Percentiles rank a stretch among this genome's conserved stretches.
phyloP scores from a whole-genome alignment of 768 basidiomycete species.

The Leccinum subtestaceum region DNA sequence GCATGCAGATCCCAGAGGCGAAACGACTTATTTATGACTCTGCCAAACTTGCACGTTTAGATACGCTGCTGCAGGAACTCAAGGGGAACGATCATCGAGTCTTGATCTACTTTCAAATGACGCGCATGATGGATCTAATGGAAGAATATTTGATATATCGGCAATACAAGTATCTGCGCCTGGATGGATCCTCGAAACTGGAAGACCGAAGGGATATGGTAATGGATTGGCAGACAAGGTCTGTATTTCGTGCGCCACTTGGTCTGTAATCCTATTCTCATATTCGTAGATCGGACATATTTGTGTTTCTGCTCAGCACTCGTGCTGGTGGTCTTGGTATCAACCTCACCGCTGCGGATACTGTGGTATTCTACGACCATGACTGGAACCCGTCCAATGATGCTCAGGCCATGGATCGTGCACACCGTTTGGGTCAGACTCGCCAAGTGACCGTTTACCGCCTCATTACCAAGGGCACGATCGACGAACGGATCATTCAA shows the following conservation, averaged over 20 bases:
- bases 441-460: conserved; percentile 97
- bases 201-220: conserved; percentile 99
- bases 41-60: conserved; percentile 90
- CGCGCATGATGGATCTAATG: conserved; percentile 98
- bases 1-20: conserved; percentile 92
- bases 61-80: conserved; percentile 84
- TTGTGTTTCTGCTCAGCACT: conserved; percentile 90
- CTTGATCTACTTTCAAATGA: conserved; percentile 99
- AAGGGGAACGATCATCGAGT: conserved; percentile 93
- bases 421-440: conserved; percentile 94
- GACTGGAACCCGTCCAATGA: conserved; percentile 86
- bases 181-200: conserved; percentile 92
- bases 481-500: conserved; percentile 96
- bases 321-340: conserved; percentile 96
- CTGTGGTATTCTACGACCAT: conserved; percentile 27
- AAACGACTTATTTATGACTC: conserved; percentile 96
- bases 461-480: conserved; percentile 88
- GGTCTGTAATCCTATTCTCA: not conserved
- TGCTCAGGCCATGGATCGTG: conserved; percentile 97
- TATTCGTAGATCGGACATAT: conserved; percentile 68
- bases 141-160: conserved; percentile 97
- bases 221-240: conserved; percentile 98
- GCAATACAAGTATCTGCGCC: conserved; percentile 90
- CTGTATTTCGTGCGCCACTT: conserved; percentile 19
- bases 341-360: conserved; percentile 77